Evolutionary conservation across 805 yeast genomes (phyloP).

Genomic region (Blastobotrys attinorum): DNA sequence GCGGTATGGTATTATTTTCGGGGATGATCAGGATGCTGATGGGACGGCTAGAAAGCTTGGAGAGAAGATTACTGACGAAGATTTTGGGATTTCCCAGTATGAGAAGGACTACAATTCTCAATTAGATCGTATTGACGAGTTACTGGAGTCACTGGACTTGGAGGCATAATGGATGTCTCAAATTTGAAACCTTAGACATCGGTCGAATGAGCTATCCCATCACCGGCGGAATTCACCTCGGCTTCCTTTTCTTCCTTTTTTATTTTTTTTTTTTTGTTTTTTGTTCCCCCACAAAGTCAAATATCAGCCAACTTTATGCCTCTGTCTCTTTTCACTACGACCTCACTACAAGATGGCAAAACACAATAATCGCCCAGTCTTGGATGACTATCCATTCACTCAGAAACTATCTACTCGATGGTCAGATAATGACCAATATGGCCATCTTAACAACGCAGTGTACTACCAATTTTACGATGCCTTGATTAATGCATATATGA

Average conservation of each 20-base stretch:
- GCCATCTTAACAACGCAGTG: slow-evolving; percentile 24
- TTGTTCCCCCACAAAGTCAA: no score
- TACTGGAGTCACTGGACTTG: slow-evolving; percentile 34
- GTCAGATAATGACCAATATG: slow-evolving; percentile 24
- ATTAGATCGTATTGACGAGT: slow-evolving; percentile 32
- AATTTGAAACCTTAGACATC: no score
- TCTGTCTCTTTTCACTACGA: no score
- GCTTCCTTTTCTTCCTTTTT: no score
- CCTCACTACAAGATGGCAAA: no score
- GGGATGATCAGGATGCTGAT: slow-evolving; percentile 7
- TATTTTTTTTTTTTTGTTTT: no score
- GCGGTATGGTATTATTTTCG: slow-evolving; percentile 25
- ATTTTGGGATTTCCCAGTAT: slow-evolving; percentile 23
- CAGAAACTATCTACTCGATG: slow-evolving; percentile 18
- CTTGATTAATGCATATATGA: slow-evolving; percentile 17
- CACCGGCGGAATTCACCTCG: no score
- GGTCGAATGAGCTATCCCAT: no score
- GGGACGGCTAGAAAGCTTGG: slow-evolving; percentile 12
- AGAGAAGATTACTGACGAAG: slow-evolving; percentile 5
- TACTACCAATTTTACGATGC: slow-evolving; percentile 21
- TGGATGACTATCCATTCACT: slow-evolving; percentile 15
- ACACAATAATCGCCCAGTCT: slow-evolving; percentile 13
- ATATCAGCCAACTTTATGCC: no score
- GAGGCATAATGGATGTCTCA: slow-evolving; percentile 41
- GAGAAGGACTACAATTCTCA: slow-evolving; percentile 33